phyloP scores from a whole-genome alignment of 306 rosid species.

The Benincasa hispida region DNA sequence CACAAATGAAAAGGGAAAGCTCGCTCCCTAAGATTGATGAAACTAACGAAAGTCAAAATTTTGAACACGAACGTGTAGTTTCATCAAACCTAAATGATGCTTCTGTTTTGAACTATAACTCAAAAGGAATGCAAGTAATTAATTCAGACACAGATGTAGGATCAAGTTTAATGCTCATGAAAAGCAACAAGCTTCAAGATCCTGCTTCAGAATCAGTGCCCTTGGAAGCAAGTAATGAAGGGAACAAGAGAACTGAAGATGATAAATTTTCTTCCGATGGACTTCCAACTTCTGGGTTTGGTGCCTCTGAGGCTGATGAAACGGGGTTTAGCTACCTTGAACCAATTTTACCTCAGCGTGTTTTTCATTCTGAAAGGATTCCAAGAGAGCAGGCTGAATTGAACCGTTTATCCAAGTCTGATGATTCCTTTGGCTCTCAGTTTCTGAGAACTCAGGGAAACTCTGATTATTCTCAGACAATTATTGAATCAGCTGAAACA shows the following conservation, averaged over 20 bases:
- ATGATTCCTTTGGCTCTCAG: slow-evolving; percentile 42
- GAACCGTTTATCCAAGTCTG: slow-evolving; percentile 50
- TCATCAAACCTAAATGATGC: slow-evolving; percentile 19
- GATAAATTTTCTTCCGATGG: slow-evolving; percentile 13
- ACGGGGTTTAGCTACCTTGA: slow-evolving; percentile 28
- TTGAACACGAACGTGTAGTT: slow-evolving; percentile 16
- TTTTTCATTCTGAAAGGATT: slow-evolving; percentile 40
- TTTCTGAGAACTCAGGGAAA: slow-evolving; percentile 28
- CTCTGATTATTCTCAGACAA: slow-evolving; percentile 28
- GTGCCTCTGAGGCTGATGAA: slow-evolving; percentile 21
- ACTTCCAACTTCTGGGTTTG: slow-evolving; percentile 16
- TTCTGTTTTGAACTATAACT: slow-evolving; percentile 13
- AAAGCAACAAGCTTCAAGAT: slow-evolving; percentile 25
- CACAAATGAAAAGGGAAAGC: slow-evolving; percentile 26
- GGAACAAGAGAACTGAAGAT: slow-evolving; percentile 14
- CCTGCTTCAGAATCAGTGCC: slow-evolving; percentile 7
- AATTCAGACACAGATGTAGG: slow-evolving; percentile 17
- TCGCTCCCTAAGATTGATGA: slow-evolving; percentile 27
- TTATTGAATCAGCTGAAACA: slow-evolving; percentile 21
- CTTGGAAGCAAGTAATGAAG: slow-evolving; percentile 18
- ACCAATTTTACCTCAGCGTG: slow-evolving; percentile 30
- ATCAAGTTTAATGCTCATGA: slow-evolving; percentile 12
- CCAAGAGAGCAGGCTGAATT: slow-evolving; percentile 53
- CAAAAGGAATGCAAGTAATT: slow-evolving; percentile 15
- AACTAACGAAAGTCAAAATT: slow-evolving; percentile 10